A percentile compares a stretch with the other conserved stretches of the same genome.
phyloP scores from a whole-genome alignment of 2,329 filamentous ascomycete species.

The Uncinocarpus reesii region DNA sequence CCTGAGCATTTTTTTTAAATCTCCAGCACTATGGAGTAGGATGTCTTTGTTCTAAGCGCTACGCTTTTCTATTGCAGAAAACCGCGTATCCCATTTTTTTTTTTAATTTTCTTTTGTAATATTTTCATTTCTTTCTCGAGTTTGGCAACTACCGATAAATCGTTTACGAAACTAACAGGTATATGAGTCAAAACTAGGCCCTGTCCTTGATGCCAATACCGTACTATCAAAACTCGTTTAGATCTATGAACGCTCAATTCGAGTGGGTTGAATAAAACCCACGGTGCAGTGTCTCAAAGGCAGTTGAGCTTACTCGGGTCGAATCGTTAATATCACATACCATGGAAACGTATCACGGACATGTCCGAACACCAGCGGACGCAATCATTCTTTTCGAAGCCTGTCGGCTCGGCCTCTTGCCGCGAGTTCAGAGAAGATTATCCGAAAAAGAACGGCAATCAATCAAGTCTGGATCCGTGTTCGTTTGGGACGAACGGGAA shows the following conservation, averaged over 20 bases:
- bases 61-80: too few species aligned
- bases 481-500: constrained; percentile 99
- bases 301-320: too few species aligned
- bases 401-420: constrained; percentile 77
- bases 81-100: background rate
- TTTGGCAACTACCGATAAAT: background rate
- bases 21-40: too few species aligned
- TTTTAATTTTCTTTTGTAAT: background rate
- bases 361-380: constrained; percentile 89
- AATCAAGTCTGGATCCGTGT: constrained; percentile 92
- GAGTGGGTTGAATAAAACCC: background rate
- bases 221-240: background rate
- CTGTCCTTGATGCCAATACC: background rate
- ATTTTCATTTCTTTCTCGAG: background rate
- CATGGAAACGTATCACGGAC: constrained; percentile 96
- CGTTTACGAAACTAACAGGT: background rate
- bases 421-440: constrained; percentile 79
- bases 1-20: too few species aligned
- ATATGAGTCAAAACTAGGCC: background rate
- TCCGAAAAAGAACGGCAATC: constrained; percentile 96
- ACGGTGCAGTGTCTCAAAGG: background rate
- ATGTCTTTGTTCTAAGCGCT: too few species aligned
- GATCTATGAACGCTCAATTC: background rate
- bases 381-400: constrained; percentile 98
- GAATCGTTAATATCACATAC: background rate